phyloP scores from a whole-genome alignment of 2,329 filamentous ascomycete genomes.

The Neobulgaria alba region DNA sequence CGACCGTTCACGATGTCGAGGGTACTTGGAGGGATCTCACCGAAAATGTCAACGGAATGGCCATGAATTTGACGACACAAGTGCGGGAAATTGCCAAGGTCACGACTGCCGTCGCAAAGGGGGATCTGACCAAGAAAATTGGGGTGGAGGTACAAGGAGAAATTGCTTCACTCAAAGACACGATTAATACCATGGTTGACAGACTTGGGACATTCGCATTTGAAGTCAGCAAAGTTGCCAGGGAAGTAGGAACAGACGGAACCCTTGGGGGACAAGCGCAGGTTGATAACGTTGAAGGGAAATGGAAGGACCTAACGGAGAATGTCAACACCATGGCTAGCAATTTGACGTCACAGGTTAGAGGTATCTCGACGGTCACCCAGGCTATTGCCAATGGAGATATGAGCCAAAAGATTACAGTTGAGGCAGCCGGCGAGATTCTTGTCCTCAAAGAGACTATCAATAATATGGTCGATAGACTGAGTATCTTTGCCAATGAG shows the following conservation, averaged over 20 bases:
- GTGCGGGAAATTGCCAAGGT: constrained; percentile 97
- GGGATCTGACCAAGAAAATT: constrained; percentile 93
- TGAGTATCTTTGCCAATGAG: constrained; percentile 94
- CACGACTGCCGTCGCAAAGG: constrained; percentile 87
- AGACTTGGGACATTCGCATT: constrained; percentile 92
- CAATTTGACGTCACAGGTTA: constrained; percentile 64
- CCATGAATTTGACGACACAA: constrained; percentile 94
- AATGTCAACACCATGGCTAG: constrained; percentile 74
- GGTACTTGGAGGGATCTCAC: constrained; percentile 96
- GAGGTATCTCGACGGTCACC: constrained; percentile 87
- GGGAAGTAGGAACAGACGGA: constrained; percentile 93
- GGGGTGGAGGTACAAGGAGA: constrained; percentile 89
- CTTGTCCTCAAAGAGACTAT: constrained; percentile 91
- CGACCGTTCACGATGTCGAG: constrained; percentile 90
- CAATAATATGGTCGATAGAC: constrained; percentile 95
- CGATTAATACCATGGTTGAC: constrained; percentile 98
- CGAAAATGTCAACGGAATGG: constrained; percentile 96
- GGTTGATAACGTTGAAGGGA: constrained; percentile 90
- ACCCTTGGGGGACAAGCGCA: constrained; percentile 88
- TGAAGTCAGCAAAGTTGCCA: constrained; percentile 89
- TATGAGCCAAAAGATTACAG: constrained; percentile 92
- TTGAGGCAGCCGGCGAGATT: constrained; percentile 92
- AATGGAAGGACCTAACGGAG: constrained; percentile 95
- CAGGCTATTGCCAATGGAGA: constrained; percentile 93
- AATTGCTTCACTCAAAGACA: constrained; percentile 91